Percentiles rank a stretch among this genome's conserved stretches.
phyloP scores from a whole-genome alignment of 208 protist species.

The Acanthamoeba royreba region DNA sequence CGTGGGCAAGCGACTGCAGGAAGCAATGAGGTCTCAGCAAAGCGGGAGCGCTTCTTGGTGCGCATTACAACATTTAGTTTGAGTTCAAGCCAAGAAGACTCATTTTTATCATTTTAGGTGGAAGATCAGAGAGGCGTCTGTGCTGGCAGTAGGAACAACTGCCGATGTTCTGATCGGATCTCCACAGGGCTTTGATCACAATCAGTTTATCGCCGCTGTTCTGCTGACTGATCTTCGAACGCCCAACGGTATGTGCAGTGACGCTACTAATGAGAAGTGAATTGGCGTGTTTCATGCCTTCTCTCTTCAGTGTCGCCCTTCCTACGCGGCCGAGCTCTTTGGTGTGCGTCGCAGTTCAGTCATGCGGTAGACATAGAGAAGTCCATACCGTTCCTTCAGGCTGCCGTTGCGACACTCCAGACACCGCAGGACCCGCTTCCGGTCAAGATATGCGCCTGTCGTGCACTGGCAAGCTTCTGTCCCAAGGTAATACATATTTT shows the following conservation, averaged over 20 bases:
- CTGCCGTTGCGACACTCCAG: not conserved
- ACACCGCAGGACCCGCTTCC: not conserved
- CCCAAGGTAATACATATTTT: too few relatives aligned
- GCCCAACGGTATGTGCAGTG: not conserved
- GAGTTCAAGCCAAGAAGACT: too few relatives aligned
- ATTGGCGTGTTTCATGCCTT: too few relatives aligned
- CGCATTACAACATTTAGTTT: too few relatives aligned
- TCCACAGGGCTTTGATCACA: not conserved
- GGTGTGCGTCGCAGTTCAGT: slow-evolving; percentile 33
- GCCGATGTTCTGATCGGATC: not conserved
- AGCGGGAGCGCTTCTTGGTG: not conserved
- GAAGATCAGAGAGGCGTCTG: slow-evolving; percentile 20
- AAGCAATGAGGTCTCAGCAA: not conserved
- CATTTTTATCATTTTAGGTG: not conserved
- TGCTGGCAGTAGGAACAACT: not conserved
- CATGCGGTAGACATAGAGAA: not conserved
- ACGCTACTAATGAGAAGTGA: too few relatives aligned
- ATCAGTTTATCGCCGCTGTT: not conserved
- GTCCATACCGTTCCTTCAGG: not conserved
- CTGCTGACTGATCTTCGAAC: not conserved
- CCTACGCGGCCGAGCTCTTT: slow-evolving; percentile 4
- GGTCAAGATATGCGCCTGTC: slow-evolving; percentile 40
- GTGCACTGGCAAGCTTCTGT: slow-evolving; percentile 29
- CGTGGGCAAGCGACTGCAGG: not conserved
- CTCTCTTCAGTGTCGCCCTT: too few relatives aligned